phyloP scores from a whole-genome alignment of 257 asterid genomes.

The Parsonsia alboflavescens region DNA sequence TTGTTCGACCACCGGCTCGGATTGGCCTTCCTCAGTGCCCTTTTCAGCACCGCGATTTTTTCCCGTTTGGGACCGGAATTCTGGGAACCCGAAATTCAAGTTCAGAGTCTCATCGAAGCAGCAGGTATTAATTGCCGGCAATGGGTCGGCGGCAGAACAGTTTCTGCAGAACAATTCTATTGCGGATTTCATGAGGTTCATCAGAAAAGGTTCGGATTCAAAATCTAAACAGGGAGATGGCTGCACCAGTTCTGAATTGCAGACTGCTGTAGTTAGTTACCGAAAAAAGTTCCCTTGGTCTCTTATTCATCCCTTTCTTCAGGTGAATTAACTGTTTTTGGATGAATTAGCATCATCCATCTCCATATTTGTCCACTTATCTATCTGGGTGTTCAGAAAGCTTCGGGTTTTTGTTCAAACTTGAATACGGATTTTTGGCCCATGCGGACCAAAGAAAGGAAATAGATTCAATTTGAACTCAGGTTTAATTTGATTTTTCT shows the following conservation, averaged over 20 bases:
- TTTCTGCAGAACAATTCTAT: constrained; percentile 66
- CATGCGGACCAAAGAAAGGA: not conserved
- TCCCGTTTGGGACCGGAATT: constrained; percentile 14
- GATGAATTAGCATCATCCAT: not conserved
- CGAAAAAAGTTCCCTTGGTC: constrained; percentile 96
- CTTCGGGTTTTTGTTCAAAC: not conserved
- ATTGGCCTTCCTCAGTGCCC: constrained; percentile 20
- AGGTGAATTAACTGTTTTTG: constrained; percentile 30
- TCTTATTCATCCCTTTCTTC: constrained; percentile 74
- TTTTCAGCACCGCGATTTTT: constrained; percentile 13
- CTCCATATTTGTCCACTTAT: not conserved
- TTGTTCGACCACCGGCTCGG: constrained; percentile 20
- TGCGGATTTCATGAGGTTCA: constrained; percentile 94
- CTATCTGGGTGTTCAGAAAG: not conserved
- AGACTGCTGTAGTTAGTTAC: constrained; percentile 78
- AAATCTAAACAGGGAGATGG: constrained; percentile 14
- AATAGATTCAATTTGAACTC: not conserved
- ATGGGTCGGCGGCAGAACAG: constrained; percentile 50
- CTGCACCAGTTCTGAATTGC: constrained; percentile 55
- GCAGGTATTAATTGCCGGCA: constrained; percentile 16
- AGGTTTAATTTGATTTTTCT: not conserved
- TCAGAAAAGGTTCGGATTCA: constrained; percentile 36
- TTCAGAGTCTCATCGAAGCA: constrained; percentile 31
- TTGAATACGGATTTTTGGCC: not conserved
- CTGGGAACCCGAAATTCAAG: constrained; percentile 29